Percentiles rank a stretch among this genome's conserved stretches.
These are phyloP conservation scores for Fusarium sp. DNA, from an alignment of 2,329 filamentous ascomycete species.

Conservation along the genomic window DNA sequence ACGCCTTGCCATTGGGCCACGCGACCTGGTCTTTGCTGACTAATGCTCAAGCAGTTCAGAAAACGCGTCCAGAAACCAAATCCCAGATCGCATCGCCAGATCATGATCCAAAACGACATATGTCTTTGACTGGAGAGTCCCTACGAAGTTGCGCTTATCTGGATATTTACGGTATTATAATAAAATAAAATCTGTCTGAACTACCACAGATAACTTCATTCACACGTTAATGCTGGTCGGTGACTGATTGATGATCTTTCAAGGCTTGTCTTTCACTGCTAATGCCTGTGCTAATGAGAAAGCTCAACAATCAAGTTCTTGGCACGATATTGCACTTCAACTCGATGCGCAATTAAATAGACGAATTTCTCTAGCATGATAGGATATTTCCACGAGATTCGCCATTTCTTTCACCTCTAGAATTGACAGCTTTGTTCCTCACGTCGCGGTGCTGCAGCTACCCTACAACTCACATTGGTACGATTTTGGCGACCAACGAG, in stretches of 20 bases:
- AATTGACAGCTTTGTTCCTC: neutral
- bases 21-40: constrained; percentile 1
- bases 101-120: accelerated
- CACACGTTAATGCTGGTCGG: no score
- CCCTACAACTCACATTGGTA: neutral
- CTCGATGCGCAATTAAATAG: no score
- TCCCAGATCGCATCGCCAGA: accelerated
- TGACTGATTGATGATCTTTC: no score
- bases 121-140: neutral
- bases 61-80: neutral
- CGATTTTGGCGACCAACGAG: neutral
- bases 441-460: neutral
- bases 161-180: accelerated
- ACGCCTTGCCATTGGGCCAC: constrained; percentile 34
- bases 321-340: accelerated
- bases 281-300: no score
- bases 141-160: accelerated
- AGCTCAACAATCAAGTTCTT: neutral
- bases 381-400: accelerated
- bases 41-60: neutral
- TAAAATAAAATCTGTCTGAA: no score
- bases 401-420: no score
- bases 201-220: no score
- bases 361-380: accelerated
- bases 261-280: no score